Base-by-base conservation (phyloP, 345 rosid genomes). In the Gossypium raimondii region DNA sequence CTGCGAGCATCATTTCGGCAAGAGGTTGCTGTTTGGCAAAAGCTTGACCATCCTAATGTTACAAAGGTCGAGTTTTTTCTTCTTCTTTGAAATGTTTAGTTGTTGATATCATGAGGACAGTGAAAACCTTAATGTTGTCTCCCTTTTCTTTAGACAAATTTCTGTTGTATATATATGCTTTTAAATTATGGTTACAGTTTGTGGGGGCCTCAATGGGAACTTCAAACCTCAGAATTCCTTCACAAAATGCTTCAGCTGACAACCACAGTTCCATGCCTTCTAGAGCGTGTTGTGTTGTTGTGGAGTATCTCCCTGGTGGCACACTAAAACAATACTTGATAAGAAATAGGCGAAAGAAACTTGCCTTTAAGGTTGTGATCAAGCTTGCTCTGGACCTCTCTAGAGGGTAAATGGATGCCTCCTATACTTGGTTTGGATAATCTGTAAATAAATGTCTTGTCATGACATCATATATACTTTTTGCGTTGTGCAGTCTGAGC, bases 21-120 rank as follows among this genome's bases (percentile, higher is more conserved):
- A 83, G 99, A 95, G 78, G 99, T 95, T 78, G 90, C 94, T 69
- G 99, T 95, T 75, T 95, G 99, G 99, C 92, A 95, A 74, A 93
- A 93, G 86, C 97, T 95, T 58, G 75, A 85, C 82, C 96, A 95
- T 84, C 93, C 91, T 51, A 95, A 95, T 79, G 98, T 95, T 61
- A 93, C 99, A 22, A 89, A 86, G 79, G 99, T 95, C 82, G 67
- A 52, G 55, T 52, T 63, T 72, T 57, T 29, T 69, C 75, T 73
- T 78, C 65, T 60, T 41, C 60, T 62, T 72, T 56, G 10, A 27
- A 13, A 60, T 53, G 10, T 62, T 68, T 73, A 34, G 63, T 56
- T 64, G 43, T 34, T 34, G 41, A 61, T 55, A 52, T 44, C 66
- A 29, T 50, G 20, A 20, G 25, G 47, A 9, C n/a, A 58, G 24